Percentiles rank a stretch among this genome's conserved stretches.
These are phyloP conservation scores for Metschnikowia gelsemii DNA, from an alignment of 805 yeast species.

Conservation along the genomic window DNA sequence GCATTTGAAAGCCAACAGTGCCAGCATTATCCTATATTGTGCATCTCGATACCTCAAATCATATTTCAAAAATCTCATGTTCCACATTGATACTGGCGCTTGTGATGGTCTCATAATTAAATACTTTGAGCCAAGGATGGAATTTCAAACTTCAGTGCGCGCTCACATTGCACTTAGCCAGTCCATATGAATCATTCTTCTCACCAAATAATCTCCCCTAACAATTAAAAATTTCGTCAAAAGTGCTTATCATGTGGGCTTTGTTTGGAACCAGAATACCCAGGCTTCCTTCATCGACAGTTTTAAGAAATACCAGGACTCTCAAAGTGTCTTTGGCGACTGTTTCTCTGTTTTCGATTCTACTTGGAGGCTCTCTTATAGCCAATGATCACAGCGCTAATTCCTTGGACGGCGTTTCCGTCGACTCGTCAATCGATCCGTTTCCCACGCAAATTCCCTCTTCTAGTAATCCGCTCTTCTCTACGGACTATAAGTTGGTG, in stretches of 20 bases:
- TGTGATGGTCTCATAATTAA: too few species aligned
- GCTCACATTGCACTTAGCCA: too few species aligned
- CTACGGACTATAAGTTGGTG: constrained; percentile 50
- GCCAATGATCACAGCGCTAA: constrained; percentile 25
- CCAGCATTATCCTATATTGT: too few species aligned
- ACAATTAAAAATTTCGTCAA: too few species aligned
- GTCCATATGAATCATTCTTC: too few species aligned
- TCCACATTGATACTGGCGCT: too few species aligned
- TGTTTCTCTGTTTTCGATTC: constrained; percentile 16
- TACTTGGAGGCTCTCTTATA: constrained; percentile 18
- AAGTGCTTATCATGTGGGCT: background rate
- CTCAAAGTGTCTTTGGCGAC: constrained; percentile 8
- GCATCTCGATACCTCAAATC: too few species aligned
- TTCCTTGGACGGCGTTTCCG: constrained; percentile 31
- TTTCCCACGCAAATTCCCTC: constrained; percentile 33
- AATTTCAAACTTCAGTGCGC: too few species aligned
- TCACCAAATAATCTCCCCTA: too few species aligned
- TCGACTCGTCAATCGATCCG: constrained; percentile 52
- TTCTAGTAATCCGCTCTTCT: constrained; percentile 19
- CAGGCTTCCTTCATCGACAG: background rate
- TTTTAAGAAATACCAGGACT: background rate
- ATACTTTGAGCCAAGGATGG: too few species aligned
- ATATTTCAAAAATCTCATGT: too few species aligned
- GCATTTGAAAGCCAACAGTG: too few species aligned
- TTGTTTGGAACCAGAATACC: constrained; percentile 2